phyloP scores from a whole-genome alignment of 225 moss, liverwort and hornwort genomes.

The Marchantia paleacea region DNA sequence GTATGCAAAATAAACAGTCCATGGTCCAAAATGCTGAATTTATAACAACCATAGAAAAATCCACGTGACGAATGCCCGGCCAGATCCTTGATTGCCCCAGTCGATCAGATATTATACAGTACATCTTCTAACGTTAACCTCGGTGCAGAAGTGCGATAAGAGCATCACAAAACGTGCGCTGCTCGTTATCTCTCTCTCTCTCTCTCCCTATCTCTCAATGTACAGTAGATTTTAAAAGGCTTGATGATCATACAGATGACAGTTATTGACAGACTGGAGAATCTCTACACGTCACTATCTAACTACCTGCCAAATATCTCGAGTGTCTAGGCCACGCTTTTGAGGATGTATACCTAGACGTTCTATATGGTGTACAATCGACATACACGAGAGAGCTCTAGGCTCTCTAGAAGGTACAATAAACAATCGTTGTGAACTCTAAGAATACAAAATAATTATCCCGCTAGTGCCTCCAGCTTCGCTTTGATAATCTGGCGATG shows the following conservation, averaged over 20 bases:
- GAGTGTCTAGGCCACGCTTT: not conserved
- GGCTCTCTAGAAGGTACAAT: not conserved
- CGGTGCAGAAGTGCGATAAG: not conserved
- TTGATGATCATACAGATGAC: not conserved
- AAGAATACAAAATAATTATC: not conserved
- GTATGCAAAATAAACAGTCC: not conserved
- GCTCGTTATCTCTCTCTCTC: not conserved
- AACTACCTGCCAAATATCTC: not conserved
- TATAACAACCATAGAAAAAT: not conserved
- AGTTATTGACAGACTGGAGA: not conserved
- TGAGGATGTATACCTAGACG: not conserved
- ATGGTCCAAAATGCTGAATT: not conserved
- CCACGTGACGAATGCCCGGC: not conserved
- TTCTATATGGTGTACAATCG: not conserved
- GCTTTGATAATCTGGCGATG: constrained; percentile 39
- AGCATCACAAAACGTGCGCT: not conserved
- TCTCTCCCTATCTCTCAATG: not conserved
- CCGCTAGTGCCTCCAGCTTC: constrained; percentile 32
- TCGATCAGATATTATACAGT: not conserved
- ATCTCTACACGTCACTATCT: constrained; percentile 4
- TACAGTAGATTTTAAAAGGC: not conserved
- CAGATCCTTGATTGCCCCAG: not conserved
- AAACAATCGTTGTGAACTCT: not conserved
- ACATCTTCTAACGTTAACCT: constrained; percentile 7
- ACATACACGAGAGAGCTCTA: not conserved